Evolutionary conservation across 2,329 filamentous ascomycete species (phyloP), one percentile per base, ranked within the genome.

Genomic region (Claviceps spartinae): DNA sequence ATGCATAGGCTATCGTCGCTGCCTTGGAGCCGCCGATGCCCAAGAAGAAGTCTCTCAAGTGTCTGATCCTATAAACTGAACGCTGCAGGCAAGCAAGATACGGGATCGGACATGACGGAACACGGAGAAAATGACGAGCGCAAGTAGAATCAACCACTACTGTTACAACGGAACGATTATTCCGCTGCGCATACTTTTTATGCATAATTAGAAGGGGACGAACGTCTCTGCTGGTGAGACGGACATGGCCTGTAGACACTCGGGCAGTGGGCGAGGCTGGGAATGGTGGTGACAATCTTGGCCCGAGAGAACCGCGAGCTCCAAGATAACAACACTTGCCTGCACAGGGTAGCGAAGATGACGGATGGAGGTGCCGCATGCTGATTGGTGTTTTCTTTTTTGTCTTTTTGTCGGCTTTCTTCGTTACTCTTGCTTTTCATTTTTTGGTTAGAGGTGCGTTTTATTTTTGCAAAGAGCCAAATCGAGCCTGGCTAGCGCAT

Each of bases 1-100:
- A 34, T 11, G 30, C 18, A 30, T 38, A 95, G 90, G 91, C 91
- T 30, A 97, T 97, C 62, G 91, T 97, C 58, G 91, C 91, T 57
- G 91, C 91, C 43, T 76, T 97, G 58, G 91, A 97, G 71, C 91
- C 91, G 44, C 86, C 87, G 22, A 77, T 82, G 54, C 82, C 83
- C 51, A 93, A 91, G 78, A 89, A 88, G 75, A 84, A 79, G 71
- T 73, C 70, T 55, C 76, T 79, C 68, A 84, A 79, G 67, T 90
- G 86, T 69, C 72, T 81, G 58, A 69, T 90, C 66, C 77, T 89
- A 65, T 90, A 68, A 67, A 55, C 22, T 34, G 44, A 40, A 41
- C 34, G 13, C 13, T 6, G 13, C 41, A 22, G 34, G 18, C 40
- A 55, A 52, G 51, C 38, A 47, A 46, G 50, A 48, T 38, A 26